Percentiles rank a stretch among this genome's conserved stretches.
These are phyloP conservation scores for Corymbia citriodora DNA, from an alignment of 441 rosid genomes.

Conservation along the genomic window DNA sequence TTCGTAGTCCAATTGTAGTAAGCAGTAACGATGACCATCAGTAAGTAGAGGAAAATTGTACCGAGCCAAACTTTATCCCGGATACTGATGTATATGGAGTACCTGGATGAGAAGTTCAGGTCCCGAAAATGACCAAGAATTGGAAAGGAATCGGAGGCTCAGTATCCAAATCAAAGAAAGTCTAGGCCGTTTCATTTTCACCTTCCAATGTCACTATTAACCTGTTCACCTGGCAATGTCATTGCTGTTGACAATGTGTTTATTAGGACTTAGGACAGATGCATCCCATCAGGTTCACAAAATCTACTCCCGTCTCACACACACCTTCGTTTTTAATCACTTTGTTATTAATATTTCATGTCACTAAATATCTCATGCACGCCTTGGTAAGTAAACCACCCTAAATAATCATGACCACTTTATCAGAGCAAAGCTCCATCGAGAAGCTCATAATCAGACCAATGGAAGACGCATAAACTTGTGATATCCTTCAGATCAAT, in stretches of 20 bases:
- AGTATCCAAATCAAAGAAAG: neutral
- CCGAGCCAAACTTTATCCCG: neutral
- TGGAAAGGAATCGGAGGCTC: neutral
- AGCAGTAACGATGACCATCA: conserved; percentile 15
- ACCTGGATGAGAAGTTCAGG: neutral
- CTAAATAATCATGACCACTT: neutral
- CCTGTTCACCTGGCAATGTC: neutral
- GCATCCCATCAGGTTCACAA: neutral
- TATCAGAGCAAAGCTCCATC: neutral
- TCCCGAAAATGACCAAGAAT: neutral
- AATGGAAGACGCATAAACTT: neutral
- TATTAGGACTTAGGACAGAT: neutral
- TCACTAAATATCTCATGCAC: neutral
- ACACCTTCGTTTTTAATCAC: neutral
- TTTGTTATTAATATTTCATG: neutral
- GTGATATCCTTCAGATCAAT: neutral
- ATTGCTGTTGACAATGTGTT: neutral
- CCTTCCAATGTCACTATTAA: neutral
- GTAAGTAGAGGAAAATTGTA: neutral
- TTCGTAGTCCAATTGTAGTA: conserved; percentile 55
- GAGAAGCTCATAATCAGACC: neutral
- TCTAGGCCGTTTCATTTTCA: neutral
- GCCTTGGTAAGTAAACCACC: neutral
- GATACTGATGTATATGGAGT: neutral
- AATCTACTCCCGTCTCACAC: neutral